A percentile compares a stretch with the other conserved stretches of the same genome.
These are phyloP conservation scores for Candida sanyaensis DNA, from an alignment of 1,139 yeast species.

Conservation along the genomic window DNA sequence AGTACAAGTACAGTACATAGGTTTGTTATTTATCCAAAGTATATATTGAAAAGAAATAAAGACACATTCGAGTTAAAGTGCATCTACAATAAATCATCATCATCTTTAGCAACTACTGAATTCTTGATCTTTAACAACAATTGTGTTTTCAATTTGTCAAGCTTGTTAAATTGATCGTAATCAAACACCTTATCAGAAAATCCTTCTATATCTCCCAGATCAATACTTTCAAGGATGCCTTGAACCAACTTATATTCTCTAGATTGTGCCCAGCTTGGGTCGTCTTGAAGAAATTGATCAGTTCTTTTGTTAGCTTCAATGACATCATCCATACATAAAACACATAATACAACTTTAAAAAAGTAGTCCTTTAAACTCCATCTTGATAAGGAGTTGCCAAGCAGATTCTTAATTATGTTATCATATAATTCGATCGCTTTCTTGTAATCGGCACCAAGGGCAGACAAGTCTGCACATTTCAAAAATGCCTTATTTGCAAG, in stretches of 20 bases:
- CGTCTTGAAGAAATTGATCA: constrained; percentile 66
- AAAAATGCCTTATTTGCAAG: constrained; percentile 84
- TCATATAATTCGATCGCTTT: constrained; percentile 79
- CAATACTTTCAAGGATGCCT: constrained; percentile 70
- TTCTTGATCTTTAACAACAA: constrained; percentile 81
- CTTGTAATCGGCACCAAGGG: constrained; percentile 69
- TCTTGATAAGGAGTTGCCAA: constrained; percentile 74
- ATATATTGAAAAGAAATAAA: not conserved
- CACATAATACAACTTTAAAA: constrained; percentile 78
- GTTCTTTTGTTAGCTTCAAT: constrained; percentile 82
- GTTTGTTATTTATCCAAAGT: not conserved
- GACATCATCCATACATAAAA: constrained; percentile 78
- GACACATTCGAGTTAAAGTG: not conserved
- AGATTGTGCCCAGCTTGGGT: constrained; percentile 75
- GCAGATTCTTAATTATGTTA: constrained; percentile 70
- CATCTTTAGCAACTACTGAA: constrained; percentile 71
- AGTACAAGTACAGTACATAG: not conserved
- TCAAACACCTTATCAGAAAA: constrained; percentile 78
- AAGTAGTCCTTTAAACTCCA: constrained; percentile 95
- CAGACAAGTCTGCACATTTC: constrained; percentile 88
- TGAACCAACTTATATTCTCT: constrained; percentile 71
- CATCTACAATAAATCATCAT: constrained; percentile 40
- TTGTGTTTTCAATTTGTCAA: constrained; percentile 92
- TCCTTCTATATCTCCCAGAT: constrained; percentile 76
- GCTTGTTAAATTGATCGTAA: constrained; percentile 83